phyloP scores from a whole-genome alignment of 345 rosid species.

The Noccaea bulbosa region DNA sequence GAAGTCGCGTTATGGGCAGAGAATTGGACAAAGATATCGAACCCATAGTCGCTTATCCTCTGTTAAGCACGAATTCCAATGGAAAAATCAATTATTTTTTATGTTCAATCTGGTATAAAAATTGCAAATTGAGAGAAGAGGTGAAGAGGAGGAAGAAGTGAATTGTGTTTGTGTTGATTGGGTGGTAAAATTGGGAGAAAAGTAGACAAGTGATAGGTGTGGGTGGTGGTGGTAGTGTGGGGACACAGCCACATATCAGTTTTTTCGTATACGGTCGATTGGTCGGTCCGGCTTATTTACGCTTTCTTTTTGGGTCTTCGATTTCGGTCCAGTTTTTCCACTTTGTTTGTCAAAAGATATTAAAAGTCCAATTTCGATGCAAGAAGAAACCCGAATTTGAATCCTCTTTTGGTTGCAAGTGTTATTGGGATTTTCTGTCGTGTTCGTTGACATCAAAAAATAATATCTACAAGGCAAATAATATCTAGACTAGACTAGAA shows the following conservation, averaged over 20 bases:
- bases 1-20: slow-evolving; percentile 44
- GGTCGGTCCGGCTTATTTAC: slow-evolving; percentile 32
- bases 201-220: slow-evolving; percentile 16
- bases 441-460: neutral
- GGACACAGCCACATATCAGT: slow-evolving; percentile 37
- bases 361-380: slow-evolving; percentile 31
- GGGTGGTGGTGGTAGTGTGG: slow-evolving; percentile 27
- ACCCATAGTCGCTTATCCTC: slow-evolving; percentile 47
- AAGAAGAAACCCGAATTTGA: slow-evolving; percentile 33
- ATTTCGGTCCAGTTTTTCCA: neutral
- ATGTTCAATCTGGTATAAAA: slow-evolving; percentile 14
- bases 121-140: neutral
- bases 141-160: neutral
- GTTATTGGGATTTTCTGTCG: slow-evolving; percentile 21
- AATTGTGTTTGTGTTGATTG: slow-evolving; percentile 31
- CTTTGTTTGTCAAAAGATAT: neutral
- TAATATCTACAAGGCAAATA: neutral
- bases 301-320: neutral
- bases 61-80: slow-evolving; percentile 26
- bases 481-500: slow-evolving; percentile 27
- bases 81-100: slow-evolving; percentile 8
- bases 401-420: slow-evolving; percentile 27
- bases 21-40: slow-evolving; percentile 43
- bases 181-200: slow-evolving; percentile 21
- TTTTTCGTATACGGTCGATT: slow-evolving; percentile 15